A percentile compares a stretch with the other conserved stretches of the same genome.
phyloP scores from a whole-genome alignment of 1,139 yeast species.

The Pichia sp. region DNA sequence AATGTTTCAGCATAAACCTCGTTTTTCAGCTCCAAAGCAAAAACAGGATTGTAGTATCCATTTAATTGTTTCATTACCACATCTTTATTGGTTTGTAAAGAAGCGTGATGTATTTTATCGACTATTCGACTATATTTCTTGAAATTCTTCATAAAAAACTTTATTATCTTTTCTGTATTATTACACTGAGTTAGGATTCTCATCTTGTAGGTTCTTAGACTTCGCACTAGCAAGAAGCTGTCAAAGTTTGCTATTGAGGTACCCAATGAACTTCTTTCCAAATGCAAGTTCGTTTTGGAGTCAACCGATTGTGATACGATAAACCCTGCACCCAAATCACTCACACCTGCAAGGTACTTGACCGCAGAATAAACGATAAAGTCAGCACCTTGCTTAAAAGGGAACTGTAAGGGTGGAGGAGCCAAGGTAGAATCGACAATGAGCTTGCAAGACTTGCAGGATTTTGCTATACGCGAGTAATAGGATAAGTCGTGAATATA shows the following conservation, averaged over 20 bases:
- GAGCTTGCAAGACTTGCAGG: slow-evolving; percentile 55
- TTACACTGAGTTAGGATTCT: slow-evolving; percentile 66
- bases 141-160: slow-evolving; percentile 48
- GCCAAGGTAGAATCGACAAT: slow-evolving; percentile 87
- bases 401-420: slow-evolving; percentile 84
- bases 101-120: slow-evolving; percentile 59
- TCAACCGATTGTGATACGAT: slow-evolving; percentile 54
- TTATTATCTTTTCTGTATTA: slow-evolving; percentile 59
- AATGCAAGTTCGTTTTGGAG: slow-evolving; percentile 42
- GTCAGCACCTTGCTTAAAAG: slow-evolving; percentile 80
- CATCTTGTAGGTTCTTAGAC: slow-evolving; percentile 73
- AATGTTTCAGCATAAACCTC: slow-evolving; percentile 56
- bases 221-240: slow-evolving; percentile 67
- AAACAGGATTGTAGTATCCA: slow-evolving; percentile 71
- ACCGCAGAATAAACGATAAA: slow-evolving; percentile 87
- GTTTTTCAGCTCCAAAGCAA: slow-evolving; percentile 54
- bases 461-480: slow-evolving; percentile 66
- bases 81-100: slow-evolving; percentile 47
- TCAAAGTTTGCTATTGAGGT: slow-evolving; percentile 79
- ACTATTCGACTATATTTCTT: slow-evolving; percentile 45
- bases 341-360: slow-evolving; percentile 89
- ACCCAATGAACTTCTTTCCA: slow-evolving; percentile 72
- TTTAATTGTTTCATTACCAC: slow-evolving; percentile 63
- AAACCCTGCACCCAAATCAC: slow-evolving; percentile 83
- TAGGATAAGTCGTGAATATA: slow-evolving; percentile 56